Evolutionary conservation across 2,329 filamentous ascomycete species (phyloP).

Genomic region (Trichophyton schoenleinii): DNA sequence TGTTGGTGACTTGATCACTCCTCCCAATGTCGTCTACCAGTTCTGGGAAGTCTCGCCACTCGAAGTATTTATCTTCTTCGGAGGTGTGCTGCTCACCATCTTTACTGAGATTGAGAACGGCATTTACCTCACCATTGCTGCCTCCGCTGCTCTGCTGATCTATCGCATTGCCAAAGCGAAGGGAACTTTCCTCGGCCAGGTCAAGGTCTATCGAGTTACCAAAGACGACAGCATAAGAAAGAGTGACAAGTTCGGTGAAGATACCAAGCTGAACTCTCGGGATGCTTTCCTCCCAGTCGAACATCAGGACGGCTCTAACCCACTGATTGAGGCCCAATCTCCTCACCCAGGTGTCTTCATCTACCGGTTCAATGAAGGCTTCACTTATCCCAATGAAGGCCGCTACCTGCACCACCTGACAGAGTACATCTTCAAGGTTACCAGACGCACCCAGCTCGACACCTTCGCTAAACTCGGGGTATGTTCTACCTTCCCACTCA

Average conservation of each 20-base stretch:
- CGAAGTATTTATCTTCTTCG: conserved; percentile 42
- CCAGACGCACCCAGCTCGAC: conserved; percentile 34
- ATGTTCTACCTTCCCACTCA: conserved; percentile 1
- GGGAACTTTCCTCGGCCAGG: conserved; percentile 37
- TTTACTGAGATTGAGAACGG: conserved; percentile 41
- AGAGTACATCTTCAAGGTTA: conserved; percentile 35
- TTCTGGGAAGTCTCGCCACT: conserved; percentile 54
- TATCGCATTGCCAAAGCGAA: conserved; percentile 36
- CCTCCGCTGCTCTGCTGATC: conserved; percentile 35
- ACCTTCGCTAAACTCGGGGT: conserved; percentile 14
- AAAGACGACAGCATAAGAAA: conserved; percentile 10
- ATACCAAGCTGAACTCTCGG: conserved; percentile 19
- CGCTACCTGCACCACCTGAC: conserved; percentile 41
- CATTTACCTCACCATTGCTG: conserved; percentile 39
- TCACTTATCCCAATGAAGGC: conserved; percentile 46
- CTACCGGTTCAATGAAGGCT: conserved; percentile 44
- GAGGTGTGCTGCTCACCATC: conserved; percentile 47
- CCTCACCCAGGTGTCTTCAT: conserved; percentile 45
- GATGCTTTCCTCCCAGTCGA: conserved; percentile 39
- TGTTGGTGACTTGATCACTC: conserved; percentile 49
- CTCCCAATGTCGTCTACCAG: conserved; percentile 46
- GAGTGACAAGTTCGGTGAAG: conserved; percentile 8
- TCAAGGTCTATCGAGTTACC: conserved; percentile 13
- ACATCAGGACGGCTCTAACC: conserved; percentile 42
- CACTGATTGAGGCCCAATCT: conserved; percentile 33